phyloP scores from a whole-genome alignment of 306 rosid species.

The Oxytropis ochrocephala region DNA sequence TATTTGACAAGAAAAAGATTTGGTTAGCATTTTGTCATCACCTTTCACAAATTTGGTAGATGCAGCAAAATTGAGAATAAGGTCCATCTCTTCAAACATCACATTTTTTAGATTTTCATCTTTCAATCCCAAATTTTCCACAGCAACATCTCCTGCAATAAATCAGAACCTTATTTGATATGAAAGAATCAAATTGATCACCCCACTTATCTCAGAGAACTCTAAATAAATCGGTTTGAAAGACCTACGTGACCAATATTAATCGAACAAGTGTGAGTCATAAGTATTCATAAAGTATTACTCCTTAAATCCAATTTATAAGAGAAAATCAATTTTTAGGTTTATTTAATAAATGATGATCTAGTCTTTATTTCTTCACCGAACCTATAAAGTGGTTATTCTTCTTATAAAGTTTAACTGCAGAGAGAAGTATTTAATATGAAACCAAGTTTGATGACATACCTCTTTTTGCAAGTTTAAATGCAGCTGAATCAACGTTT shows the following conservation, averaged over 20 bases:
- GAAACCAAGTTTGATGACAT: not conserved
- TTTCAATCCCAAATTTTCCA: slow-evolving; percentile 19
- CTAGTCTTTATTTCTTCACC: too few relatives aligned
- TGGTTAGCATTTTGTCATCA: not conserved
- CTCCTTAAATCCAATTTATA: too few relatives aligned
- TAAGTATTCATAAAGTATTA: not conserved
- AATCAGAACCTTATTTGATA: slow-evolving; percentile 22
- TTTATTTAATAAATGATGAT: too few relatives aligned
- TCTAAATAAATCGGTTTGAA: slow-evolving; percentile 44
- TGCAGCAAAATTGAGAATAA: slow-evolving; percentile 33
- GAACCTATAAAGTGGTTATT: too few relatives aligned
- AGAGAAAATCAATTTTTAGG: too few relatives aligned
- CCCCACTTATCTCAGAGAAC: slow-evolving; percentile 40
- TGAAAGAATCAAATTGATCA: slow-evolving; percentile 15
- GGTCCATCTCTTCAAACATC: slow-evolving; percentile 15
- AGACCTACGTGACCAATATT: slow-evolving; percentile 19
- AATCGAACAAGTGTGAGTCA: not conserved
- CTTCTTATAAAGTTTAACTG: too few relatives aligned
- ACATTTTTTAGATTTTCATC: slow-evolving; percentile 9
- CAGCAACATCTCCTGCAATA: slow-evolving; percentile 28
- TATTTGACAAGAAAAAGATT: not conserved
- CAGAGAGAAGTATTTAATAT: not conserved
- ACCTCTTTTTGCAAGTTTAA: slow-evolving; percentile 52
- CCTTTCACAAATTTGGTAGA: slow-evolving; percentile 43
- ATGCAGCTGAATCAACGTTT: slow-evolving; percentile 30